phyloP scores from a whole-genome alignment of 164 flowering plant genomes.

The Echeveria elegans region DNA sequence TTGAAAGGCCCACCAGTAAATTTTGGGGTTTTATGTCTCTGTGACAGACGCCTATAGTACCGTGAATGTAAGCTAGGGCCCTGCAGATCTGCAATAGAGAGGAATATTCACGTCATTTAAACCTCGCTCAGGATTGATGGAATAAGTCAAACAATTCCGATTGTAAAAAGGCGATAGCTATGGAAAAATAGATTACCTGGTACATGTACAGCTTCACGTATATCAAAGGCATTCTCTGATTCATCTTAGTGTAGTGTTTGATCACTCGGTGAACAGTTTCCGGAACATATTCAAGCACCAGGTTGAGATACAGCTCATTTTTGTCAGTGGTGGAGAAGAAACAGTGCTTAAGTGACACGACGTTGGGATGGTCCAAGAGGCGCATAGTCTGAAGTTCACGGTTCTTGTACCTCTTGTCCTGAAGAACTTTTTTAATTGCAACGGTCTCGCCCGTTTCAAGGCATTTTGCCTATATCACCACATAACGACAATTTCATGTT shows the following conservation, averaged over 20 bases:
- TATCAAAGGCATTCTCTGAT: slow-evolving; percentile 50
- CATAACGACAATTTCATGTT: background rate
- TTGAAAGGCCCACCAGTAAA: slow-evolving; percentile 29
- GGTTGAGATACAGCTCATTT: slow-evolving; percentile 49
- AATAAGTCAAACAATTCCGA: background rate
- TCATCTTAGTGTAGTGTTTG: slow-evolving; percentile 48
- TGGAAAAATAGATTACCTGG: slow-evolving; percentile 28
- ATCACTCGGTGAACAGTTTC: slow-evolving; percentile 59
- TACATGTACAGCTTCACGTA: slow-evolving; percentile 46
- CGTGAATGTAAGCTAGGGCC: slow-evolving; percentile 53
- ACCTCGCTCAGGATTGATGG: background rate
- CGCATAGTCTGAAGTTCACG: slow-evolving; percentile 71
- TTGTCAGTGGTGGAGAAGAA: slow-evolving; percentile 61
- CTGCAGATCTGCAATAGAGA: slow-evolving; percentile 36
- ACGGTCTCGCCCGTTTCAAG: slow-evolving; percentile 65
- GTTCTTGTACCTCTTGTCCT: slow-evolving; percentile 68
- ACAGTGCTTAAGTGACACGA: slow-evolving; percentile 47
- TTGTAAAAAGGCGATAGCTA: background rate
- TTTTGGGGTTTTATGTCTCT: slow-evolving; percentile 69
- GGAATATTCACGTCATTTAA: background rate
- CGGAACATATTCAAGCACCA: slow-evolving; percentile 59
- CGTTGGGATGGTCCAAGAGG: slow-evolving; percentile 54
- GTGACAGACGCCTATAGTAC: slow-evolving; percentile 53
- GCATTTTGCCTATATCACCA: slow-evolving; percentile 49
- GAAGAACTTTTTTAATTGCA: slow-evolving; percentile 64